These are phyloP conservation scores for Lathyrus oleraceus DNA, from an alignment of 306 rosid genomes.

Conservation along the genomic window DNA sequence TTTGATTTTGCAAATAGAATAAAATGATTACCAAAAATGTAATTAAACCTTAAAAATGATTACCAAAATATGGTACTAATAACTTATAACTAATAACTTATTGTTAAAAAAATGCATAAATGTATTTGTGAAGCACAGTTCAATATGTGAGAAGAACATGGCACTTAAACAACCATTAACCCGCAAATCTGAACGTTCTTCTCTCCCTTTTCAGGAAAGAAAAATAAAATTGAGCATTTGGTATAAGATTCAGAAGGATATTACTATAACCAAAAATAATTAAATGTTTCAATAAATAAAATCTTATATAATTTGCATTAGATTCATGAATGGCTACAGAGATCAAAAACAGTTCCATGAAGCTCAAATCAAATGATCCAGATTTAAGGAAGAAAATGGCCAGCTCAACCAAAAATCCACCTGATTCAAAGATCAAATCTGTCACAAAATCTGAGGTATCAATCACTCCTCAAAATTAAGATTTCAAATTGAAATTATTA, in stretches of 20 bases:
- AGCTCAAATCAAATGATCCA: slow-evolving; percentile 48
- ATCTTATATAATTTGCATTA: slow-evolving; percentile 31
- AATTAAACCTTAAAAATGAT: too few relatives aligned
- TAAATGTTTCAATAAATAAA: slow-evolving; percentile 26
- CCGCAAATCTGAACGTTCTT: not conserved
- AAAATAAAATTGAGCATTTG: slow-evolving; percentile 7
- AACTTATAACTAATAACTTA: too few relatives aligned
- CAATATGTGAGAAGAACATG: not conserved
- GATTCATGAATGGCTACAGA: slow-evolving; percentile 52
- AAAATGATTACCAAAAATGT: too few relatives aligned
- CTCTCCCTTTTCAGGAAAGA: not conserved
- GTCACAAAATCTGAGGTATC: slow-evolving; percentile 69
- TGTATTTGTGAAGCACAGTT: not conserved
- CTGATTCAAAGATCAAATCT: slow-evolving; percentile 60
- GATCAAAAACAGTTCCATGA: slow-evolving; percentile 44
- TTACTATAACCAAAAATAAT: not conserved
- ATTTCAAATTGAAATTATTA: not conserved
- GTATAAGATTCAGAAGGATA: not conserved
- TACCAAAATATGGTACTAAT: too few relatives aligned
- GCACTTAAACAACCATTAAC: not conserved
- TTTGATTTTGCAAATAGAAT: too few relatives aligned
- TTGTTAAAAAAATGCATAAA: not conserved
- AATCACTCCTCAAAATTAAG: not conserved
- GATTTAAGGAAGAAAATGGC: slow-evolving; percentile 58
- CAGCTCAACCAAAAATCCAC: slow-evolving; percentile 51